phyloP scores from a whole-genome alignment of 345 rosid genomes.

The Dipteronia dyeriana region DNA sequence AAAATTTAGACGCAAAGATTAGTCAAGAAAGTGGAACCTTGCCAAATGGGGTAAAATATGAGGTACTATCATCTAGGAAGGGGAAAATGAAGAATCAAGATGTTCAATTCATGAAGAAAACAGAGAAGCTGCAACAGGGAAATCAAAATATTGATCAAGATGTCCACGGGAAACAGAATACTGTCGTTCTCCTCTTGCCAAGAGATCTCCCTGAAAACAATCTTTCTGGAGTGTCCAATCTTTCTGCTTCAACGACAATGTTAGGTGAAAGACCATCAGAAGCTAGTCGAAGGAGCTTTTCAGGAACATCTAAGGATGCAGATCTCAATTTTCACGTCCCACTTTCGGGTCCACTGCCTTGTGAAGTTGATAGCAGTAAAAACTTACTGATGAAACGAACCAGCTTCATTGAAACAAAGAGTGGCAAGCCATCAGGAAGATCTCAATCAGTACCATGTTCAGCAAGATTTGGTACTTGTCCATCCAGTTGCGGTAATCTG shows the following conservation, averaged over 20 bases:
- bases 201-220: conserved; percentile 39
- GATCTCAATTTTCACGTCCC: conserved; percentile 32
- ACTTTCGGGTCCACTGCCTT: conserved; percentile 45
- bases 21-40: conserved; percentile 27
- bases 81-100: conserved; percentile 33
- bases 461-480: conserved; percentile 32
- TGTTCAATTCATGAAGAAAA: conserved; percentile 32
- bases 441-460: conserved; percentile 37
- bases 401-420: conserved; percentile 29
- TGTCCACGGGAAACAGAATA: conserved; percentile 30
- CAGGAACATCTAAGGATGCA: conserved; percentile 33
- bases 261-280: conserved; percentile 33
- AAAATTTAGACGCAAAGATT: conserved; percentile 31
- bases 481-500: conserved; percentile 31
- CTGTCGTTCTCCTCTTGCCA: conserved; percentile 51
- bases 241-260: conserved; percentile 28
- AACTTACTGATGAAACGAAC: conserved; percentile 30
- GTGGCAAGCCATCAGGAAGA: conserved; percentile 31
- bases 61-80: conserved; percentile 28
- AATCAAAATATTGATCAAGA: conserved; percentile 30
- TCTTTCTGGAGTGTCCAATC: conserved; percentile 32
- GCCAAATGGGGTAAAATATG: conserved; percentile 30
- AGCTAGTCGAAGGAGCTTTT: conserved; percentile 40
- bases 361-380: conserved; percentile 37
- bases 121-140: conserved; percentile 32